Percentiles rank a stretch among this genome's conserved stretches.
These are phyloP conservation scores for Candida khao-thaluensis DNA, from an alignment of 805 yeast species.

Conservation along the genomic window DNA sequence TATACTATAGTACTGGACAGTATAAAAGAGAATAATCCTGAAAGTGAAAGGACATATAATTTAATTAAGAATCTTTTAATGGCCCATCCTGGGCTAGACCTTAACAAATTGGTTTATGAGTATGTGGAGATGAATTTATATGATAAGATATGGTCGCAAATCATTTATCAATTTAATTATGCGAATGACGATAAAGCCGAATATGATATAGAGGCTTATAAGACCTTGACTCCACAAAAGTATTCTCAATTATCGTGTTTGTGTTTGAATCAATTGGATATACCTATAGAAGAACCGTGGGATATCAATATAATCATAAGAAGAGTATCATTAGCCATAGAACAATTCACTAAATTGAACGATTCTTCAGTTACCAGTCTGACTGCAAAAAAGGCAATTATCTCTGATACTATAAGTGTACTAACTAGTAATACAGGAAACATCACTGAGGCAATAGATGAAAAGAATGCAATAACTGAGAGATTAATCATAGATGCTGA, in stretches of 20 bases:
- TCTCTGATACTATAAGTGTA: slow-evolving; percentile 52
- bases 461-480: slow-evolving; percentile 5
- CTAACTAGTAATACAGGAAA: slow-evolving; percentile 35
- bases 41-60: slow-evolving; percentile 33
- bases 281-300: slow-evolving; percentile 44
- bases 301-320: slow-evolving; percentile 31
- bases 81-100: slow-evolving; percentile 42
- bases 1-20: slow-evolving; percentile 38
- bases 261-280: slow-evolving; percentile 52
- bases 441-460: slow-evolving; percentile 3
- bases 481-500: slow-evolving; percentile 68
- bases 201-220: slow-evolving; percentile 26
- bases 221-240: slow-evolving; percentile 25
- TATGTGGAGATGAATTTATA: slow-evolving; percentile 72
- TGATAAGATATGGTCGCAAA: slow-evolving; percentile 61
- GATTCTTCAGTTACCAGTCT: slow-evolving; percentile 41
- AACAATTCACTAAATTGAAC: slow-evolving; percentile 47
- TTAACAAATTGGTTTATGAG: slow-evolving; percentile 56
- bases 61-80: slow-evolving; percentile 29
- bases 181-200: slow-evolving; percentile 21
- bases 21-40: slow-evolving; percentile 32
- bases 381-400: slow-evolving; percentile 44
- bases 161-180: slow-evolving; percentile 33
- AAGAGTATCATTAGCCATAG: slow-evolving; percentile 51
- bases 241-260: slow-evolving; percentile 39